Evolutionary conservation across 495 filamentous ascomycete species (phyloP).

Genomic region (Penicillium argentinense): DNA sequence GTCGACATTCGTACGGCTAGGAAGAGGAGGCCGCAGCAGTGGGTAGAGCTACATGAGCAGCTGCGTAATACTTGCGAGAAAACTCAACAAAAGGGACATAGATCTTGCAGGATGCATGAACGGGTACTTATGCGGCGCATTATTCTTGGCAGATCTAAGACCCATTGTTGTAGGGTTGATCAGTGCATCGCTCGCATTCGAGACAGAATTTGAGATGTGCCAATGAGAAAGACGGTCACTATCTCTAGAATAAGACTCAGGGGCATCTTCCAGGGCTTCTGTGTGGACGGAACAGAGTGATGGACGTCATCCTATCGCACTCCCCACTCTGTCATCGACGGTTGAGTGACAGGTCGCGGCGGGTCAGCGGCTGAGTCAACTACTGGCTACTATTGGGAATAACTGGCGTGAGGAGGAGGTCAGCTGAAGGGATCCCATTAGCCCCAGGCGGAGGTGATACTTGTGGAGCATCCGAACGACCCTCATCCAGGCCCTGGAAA

Average conservation of each 20-base stretch:
- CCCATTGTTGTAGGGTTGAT: not conserved
- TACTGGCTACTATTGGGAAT: slow-evolving; percentile 22
- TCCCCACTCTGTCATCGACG: slow-evolving; percentile 14
- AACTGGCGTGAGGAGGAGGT: slow-evolving; percentile 13
- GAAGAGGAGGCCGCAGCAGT: not conserved
- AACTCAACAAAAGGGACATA: too few relatives aligned
- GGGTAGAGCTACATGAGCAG: slow-evolving; percentile 3
- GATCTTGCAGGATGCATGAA: slow-evolving; percentile 27
- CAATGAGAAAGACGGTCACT: too few relatives aligned
- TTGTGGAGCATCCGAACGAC: slow-evolving; percentile 6
- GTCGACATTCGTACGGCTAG: too few relatives aligned
- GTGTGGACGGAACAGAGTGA: not conserved
- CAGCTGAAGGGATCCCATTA: too few relatives aligned
- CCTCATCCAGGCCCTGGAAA: not conserved
- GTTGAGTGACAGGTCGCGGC: slow-evolving; percentile 27
- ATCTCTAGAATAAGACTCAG: too few relatives aligned
- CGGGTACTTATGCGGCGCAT: slow-evolving; percentile 14
- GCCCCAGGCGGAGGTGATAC: not conserved
- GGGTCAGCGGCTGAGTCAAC: slow-evolving; percentile 15
- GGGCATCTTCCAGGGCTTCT: not conserved
- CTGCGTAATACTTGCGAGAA: too few relatives aligned
- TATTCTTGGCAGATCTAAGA: slow-evolving; percentile 11
- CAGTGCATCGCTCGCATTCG: too few relatives aligned
- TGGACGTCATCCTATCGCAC: not conserved
- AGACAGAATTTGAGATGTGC: too few relatives aligned